Percentiles rank a stretch among this genome's conserved stretches.
Evolutionary conservation across 139 green algal species (phyloP).

Genomic region (Auxenochlorella pyrenoidosa): DNA sequence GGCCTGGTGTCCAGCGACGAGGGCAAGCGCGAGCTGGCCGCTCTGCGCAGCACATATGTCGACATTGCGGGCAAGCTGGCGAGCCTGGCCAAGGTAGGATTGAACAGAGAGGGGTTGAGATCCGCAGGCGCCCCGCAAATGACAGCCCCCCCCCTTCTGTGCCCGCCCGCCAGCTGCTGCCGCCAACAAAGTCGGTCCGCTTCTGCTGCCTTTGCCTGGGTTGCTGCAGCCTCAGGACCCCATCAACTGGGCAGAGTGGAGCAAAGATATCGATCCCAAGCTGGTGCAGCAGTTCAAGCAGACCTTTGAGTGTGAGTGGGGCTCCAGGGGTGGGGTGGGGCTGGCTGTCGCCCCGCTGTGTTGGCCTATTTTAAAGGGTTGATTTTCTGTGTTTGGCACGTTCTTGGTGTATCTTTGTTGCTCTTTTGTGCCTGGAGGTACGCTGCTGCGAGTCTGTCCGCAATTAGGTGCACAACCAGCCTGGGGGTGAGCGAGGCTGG

Average conservation of each 20-base stretch:
- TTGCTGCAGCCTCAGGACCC: neutral
- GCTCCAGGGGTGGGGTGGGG: neutral
- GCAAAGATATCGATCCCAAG: constrained; percentile 43
- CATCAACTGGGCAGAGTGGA: constrained; percentile 43
- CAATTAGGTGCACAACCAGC: neutral
- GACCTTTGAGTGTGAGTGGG: constrained; percentile 37
- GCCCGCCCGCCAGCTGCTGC: neutral
- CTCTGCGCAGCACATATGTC: constrained; percentile 47
- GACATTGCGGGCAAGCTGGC: constrained; percentile 39
- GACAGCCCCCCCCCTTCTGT: too few species aligned
- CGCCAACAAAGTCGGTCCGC: neutral
- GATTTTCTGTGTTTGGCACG: too few species aligned
- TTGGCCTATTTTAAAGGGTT: too few species aligned
- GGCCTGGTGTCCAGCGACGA: constrained; percentile 49
- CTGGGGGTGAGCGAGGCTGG: too few species aligned
- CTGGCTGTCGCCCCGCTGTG: too few species aligned
- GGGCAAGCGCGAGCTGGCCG: constrained; percentile 52
- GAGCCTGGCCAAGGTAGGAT: constrained; percentile 10
- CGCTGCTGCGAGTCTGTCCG: neutral
- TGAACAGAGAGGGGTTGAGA: neutral
- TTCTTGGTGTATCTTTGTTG: neutral
- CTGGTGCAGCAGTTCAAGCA: constrained; percentile 49
- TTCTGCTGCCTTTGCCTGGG: neutral
- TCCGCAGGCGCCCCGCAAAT: too few species aligned
- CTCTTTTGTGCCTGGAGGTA: neutral